A percentile compares a stretch with the other conserved stretches of the same genome.
Conservation (phyloP, 371 early-diverging fungal genomes). For the Mortierella sp. region DNA sequence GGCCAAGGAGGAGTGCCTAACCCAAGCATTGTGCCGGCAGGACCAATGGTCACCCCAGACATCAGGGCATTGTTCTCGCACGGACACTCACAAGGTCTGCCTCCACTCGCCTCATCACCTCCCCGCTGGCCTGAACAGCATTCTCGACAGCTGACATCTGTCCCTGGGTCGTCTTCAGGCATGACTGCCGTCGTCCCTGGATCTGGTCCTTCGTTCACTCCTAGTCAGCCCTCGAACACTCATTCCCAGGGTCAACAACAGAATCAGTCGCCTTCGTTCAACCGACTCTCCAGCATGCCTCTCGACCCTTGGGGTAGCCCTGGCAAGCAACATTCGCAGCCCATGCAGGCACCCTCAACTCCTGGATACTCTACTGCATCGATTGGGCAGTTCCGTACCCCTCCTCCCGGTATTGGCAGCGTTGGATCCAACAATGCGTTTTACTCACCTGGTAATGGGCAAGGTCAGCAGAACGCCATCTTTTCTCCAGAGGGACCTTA, state of each 20-base stretch:
- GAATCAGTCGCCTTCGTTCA: slow-evolving; percentile 24
- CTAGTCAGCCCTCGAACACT: slow-evolving; percentile 3
- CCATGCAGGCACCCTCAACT: slow-evolving; percentile 15
- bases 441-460: slow-evolving; percentile 31
- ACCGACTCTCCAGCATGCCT: slow-evolving; percentile 40
- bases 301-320: slow-evolving; percentile 50
- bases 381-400: slow-evolving; percentile 43
- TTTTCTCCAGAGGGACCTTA: slow-evolving; percentile 55
- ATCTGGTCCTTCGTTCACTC: slow-evolving; percentile 22
- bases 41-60: slow-evolving; percentile 43
- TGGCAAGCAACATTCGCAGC: slow-evolving; percentile 35
- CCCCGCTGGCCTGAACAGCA: slow-evolving; percentile 54
- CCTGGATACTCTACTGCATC: slow-evolving; percentile 28
- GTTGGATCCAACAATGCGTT: slow-evolving; percentile 25
- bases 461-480: slow-evolving; percentile 21
- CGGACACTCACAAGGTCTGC: slow-evolving; percentile 28
- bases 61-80: slow-evolving; percentile 48
- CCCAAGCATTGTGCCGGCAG: slow-evolving; percentile 11
- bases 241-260: slow-evolving; percentile 11
- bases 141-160: slow-evolving; percentile 37
- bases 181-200: neutral
- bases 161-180: slow-evolving; percentile 27
- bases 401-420: slow-evolving; percentile 34
- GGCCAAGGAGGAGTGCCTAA: slow-evolving; percentile 15
- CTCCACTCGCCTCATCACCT: slow-evolving; percentile 41